Percentiles rank a stretch among this genome's conserved stretches.
phyloP scores from a whole-genome alignment of 1,284 basidiomycete genomes.

The Irpex sp. region DNA sequence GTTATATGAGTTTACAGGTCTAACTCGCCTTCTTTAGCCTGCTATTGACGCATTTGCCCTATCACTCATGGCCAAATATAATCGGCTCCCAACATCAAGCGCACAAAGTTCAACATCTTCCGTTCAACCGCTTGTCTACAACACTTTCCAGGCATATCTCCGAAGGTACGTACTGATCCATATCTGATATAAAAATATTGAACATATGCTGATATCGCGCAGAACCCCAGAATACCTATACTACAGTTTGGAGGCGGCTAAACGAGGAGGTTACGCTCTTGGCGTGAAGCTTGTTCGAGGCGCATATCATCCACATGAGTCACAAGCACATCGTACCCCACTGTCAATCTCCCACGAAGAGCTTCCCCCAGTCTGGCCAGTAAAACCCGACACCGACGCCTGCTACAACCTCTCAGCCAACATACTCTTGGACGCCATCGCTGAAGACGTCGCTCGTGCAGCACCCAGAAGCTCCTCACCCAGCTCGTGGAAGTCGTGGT shows the following conservation, averaged over 20 bases:
- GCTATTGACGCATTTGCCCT: conserved; percentile 85
- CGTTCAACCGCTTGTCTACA: conserved; percentile 78
- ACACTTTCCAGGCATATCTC: conserved; percentile 90
- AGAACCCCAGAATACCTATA: conserved; percentile 79
- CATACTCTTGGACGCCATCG: conserved; percentile 70
- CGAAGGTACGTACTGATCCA: conserved; percentile 54
- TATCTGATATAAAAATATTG: not conserved
- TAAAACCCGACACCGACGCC: conserved; percentile 82
- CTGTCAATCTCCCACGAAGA: conserved; percentile 63
- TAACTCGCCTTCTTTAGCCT: conserved; percentile 53
- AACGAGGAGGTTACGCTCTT: conserved; percentile 78
- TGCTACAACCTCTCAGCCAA: conserved; percentile 82
- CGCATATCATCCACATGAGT: conserved; percentile 90
- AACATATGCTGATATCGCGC: conserved; percentile 15
- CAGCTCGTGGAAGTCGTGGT: conserved; percentile 9
- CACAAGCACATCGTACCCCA: conserved; percentile 52
- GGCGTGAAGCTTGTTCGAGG: conserved; percentile 97
- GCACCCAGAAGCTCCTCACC: not conserved
- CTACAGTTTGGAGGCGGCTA: conserved; percentile 77
- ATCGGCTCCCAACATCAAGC: conserved; percentile 50
- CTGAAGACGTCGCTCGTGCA: conserved; percentile 44
- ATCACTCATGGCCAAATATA: conserved; percentile 83
- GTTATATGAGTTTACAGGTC: not conserved
- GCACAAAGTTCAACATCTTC: conserved; percentile 3
- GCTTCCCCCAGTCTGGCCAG: conserved; percentile 73